Evolutionary conservation across 2,329 filamentous ascomycete genomes (phyloP), one percentile per base, ranked within the genome.

Genomic region (Metarhizium robertsii): DNA sequence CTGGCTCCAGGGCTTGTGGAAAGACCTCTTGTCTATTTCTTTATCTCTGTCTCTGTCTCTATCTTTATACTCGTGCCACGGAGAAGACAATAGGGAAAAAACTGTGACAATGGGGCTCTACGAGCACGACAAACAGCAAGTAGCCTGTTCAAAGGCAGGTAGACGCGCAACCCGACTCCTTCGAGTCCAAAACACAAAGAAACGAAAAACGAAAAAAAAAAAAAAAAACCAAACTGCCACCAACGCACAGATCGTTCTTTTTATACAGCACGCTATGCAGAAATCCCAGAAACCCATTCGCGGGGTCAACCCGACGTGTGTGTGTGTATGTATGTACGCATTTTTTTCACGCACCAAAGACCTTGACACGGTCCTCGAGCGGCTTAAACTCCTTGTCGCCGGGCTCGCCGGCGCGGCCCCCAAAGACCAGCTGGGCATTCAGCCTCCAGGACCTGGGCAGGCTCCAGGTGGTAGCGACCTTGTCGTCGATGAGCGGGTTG

Each of bases 351-450:
- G 75, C 76, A 55, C 81, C 84, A 64, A 76, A 85, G 62, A 81
- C 73, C 82, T 85, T 87, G 66, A 88, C 76, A 64, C 83, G 78
- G 67, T 87, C 79, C 70, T 87, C 82, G 34, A 89, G 62, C 30
- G 85, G 79, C 67, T 77, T 71, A 69, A 84, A 85, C 16, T 73
- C 67, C 81, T 92, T 91, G 69, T 83, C 77, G 14, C 74, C 78
- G 6, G 84, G 69, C 59, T 78, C 75, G 51, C 71, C 81, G 20
- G 75, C 76, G 53, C 75, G 77, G 59, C 79, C 82, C 61, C 90
- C 90, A 71, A 96, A 94, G 65, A 95, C 90, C 61, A 96, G 76
- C 79, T 95, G 90, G 29, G 88, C 86, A 67, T 86, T 83, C 61
- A 95, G 80, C 66, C 81, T 82, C 90, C 91, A 96, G 64, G 80